Conservation (phyloP, 2,329 filamentous ascomycete genomes). For the Hymenoscyphus fructigenus region DNA sequence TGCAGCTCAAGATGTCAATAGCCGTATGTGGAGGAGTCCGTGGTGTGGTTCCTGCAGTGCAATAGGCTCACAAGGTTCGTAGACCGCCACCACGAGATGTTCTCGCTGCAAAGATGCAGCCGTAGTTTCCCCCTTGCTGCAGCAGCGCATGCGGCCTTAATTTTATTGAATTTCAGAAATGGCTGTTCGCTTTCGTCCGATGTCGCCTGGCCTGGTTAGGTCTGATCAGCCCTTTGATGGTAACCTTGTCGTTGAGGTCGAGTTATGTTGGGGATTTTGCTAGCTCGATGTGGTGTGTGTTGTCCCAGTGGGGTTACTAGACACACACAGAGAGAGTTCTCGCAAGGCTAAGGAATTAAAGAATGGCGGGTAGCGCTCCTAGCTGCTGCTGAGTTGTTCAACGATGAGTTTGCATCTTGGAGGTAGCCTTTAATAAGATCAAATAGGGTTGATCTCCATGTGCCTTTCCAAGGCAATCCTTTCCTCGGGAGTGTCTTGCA, state of each 20-base stretch:
- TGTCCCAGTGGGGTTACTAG: neutral
- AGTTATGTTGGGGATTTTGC: neutral
- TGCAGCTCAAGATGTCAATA: neutral
- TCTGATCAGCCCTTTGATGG: neutral
- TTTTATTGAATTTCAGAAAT: neutral
- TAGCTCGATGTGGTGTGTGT: neutral
- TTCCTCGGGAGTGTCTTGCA: neutral
- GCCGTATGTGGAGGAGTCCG: conserved; percentile 2
- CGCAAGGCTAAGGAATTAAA: neutral
- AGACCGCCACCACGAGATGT: conserved; percentile 9
- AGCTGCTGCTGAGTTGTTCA: neutral
- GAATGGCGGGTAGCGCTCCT: neutral
- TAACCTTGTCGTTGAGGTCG: neutral
- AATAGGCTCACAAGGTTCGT: conserved; percentile 4
- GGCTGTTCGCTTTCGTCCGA: conserved; percentile 10
- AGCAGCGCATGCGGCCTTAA: conserved; percentile 9
- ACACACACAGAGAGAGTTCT: neutral
- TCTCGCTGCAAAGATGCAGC: neutral
- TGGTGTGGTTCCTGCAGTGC: neutral
- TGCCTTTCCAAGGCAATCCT: neutral
- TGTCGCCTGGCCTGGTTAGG: conserved; percentile 9
- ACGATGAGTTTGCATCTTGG: neutral
- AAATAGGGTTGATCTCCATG: neutral
- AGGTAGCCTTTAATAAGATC: neutral
- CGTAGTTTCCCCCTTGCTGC: conserved; percentile 2